A percentile compares a stretch with the other conserved stretches of the same genome.
phyloP scores from a whole-genome alignment of 202 grass and related monocot genomes.

The Zizania palustris region DNA sequence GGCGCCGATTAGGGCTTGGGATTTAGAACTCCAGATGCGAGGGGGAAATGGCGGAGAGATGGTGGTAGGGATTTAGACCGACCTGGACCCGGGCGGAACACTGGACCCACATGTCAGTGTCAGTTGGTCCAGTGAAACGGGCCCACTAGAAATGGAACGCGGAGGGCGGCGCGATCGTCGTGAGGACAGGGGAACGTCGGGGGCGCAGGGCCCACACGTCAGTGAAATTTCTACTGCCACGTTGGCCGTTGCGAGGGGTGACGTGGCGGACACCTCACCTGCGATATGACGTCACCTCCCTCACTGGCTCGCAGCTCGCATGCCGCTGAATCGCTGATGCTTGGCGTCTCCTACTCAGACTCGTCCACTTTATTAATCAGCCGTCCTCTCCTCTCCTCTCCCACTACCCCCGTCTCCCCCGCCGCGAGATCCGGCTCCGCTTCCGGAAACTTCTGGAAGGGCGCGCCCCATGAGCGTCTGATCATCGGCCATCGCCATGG shows the following conservation, averaged over 20 bases:
- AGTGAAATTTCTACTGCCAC: neutral
- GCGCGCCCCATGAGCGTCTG: constrained; percentile 35
- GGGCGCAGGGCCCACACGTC: neutral
- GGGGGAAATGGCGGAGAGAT: constrained; percentile 43
- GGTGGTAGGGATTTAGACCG: neutral
- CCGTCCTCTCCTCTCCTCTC: constrained; percentile 4
- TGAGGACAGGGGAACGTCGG: neutral
- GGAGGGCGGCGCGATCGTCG: neutral
- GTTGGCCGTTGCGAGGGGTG: neutral
- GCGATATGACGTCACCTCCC: constrained; percentile 5
- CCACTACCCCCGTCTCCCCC: neutral
- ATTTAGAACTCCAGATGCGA: constrained; percentile 42
- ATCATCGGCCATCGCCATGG: constrained; percentile 54
- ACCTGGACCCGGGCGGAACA: neutral
- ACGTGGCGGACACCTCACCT: constrained; percentile 46
- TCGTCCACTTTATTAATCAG: constrained; percentile 34
- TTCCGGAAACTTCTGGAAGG: constrained; percentile 31
- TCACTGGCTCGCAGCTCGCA: neutral
- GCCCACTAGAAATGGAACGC: neutral
- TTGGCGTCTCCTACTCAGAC: constrained; percentile 27
- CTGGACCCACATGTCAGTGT: constrained; percentile 2
- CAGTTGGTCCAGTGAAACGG: neutral
- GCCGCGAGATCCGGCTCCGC: constrained; percentile 38
- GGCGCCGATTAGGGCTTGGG: constrained; percentile 37
- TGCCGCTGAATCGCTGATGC: constrained; percentile 29